Conservation (phyloP, 176 grass and related monocot genomes). For the Zizania latifolia region DNA sequence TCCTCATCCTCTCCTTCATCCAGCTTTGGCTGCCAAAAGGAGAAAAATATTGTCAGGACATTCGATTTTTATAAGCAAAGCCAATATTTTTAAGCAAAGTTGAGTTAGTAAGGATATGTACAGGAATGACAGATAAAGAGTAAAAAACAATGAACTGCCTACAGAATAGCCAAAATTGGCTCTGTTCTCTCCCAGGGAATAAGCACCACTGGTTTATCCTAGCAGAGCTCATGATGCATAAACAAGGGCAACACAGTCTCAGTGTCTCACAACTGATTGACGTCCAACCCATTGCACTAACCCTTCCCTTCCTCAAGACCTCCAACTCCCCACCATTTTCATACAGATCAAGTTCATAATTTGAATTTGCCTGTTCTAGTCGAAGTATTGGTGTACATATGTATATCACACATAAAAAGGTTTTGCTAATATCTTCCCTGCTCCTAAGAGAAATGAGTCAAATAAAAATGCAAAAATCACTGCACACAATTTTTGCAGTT, state of each 20-base stretch:
- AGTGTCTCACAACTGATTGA: neutral
- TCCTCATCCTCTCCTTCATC: slow-evolving; percentile 50
- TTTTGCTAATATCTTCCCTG: neutral
- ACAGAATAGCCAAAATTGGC: neutral
- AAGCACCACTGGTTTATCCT: neutral
- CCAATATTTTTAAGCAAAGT: neutral
- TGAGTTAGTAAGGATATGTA: neutral
- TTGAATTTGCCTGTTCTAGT: neutral
- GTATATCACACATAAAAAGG: neutral
- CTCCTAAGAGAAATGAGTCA: neutral
- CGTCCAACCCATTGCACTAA: neutral
- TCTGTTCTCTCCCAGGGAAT: neutral
- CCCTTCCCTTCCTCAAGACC: neutral
- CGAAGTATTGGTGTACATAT: neutral
- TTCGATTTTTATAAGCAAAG: neutral
- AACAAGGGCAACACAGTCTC: neutral
- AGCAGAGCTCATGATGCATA: neutral
- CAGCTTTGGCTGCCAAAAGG: slow-evolving; percentile 48
- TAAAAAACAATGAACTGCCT: slow-evolving; percentile 1
- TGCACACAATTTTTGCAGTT: neutral
- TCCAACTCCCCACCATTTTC: neutral
- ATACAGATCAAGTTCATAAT: neutral
- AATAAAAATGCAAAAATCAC: neutral
- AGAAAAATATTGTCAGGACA: slow-evolving; percentile 1
- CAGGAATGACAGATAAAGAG: neutral